A percentile compares a stretch with the other conserved stretches of the same genome.
Evolutionary conservation across 805 yeast species (phyloP).

Genomic region (Wickerhamiella allomyrinae): DNA sequence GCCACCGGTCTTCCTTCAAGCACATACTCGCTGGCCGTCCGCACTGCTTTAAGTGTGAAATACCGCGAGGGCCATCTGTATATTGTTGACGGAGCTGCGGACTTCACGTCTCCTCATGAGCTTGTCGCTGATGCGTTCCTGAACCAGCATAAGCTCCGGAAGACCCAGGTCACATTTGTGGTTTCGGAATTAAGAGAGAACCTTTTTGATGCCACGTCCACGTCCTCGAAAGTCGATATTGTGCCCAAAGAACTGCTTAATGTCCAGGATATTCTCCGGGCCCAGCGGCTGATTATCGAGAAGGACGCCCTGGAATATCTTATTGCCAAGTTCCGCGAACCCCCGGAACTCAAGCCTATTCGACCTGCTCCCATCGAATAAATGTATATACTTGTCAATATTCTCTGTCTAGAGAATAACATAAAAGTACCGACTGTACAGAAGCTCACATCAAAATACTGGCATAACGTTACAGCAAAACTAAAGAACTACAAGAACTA

Average conservation of each 20-base stretch:
- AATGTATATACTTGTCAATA: not conserved
- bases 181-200: slow-evolving; percentile 47
- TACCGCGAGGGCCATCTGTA: slow-evolving; percentile 61
- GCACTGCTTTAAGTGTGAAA: slow-evolving; percentile 68
- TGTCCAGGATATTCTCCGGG: slow-evolving; percentile 70
- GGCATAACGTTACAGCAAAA: too few relatives aligned
- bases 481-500: too few relatives aligned
- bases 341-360: slow-evolving; percentile 7
- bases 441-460: too few relatives aligned
- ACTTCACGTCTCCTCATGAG: slow-evolving; percentile 23
- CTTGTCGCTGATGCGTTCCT: slow-evolving; percentile 38
- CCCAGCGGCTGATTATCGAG: slow-evolving; percentile 63
- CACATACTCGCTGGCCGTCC: slow-evolving; percentile 60
- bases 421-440: too few relatives aligned
- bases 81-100: slow-evolving; percentile 45
- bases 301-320: slow-evolving; percentile 54
- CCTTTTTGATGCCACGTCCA: slow-evolving; percentile 41
- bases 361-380: not conserved
- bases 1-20: slow-evolving; percentile 62
- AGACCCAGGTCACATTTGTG: slow-evolving; percentile 41
- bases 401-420: too few relatives aligned
- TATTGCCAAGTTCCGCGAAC: slow-evolving; percentile 14
- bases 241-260: slow-evolving; percentile 64
- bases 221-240: slow-evolving; percentile 44
- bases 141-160: slow-evolving; percentile 28